These are phyloP conservation scores for Cyberlindnera meyerae DNA, from an alignment of 805 yeast species.

Conservation along the genomic window DNA sequence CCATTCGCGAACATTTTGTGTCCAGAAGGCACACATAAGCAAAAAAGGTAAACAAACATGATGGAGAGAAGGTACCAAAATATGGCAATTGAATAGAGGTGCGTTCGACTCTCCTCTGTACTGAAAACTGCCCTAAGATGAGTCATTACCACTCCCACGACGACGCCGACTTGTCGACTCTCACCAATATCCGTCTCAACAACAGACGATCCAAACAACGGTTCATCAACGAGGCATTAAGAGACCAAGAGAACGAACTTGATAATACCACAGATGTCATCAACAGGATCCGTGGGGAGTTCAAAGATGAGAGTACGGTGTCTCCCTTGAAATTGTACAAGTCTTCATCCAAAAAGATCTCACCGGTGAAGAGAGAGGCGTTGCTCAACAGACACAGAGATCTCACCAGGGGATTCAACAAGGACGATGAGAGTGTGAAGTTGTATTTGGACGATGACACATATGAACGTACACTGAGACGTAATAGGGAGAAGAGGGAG, in stretches of 20 bases:
- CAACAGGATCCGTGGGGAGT: conserved; percentile 1
- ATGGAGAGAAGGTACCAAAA: neutral
- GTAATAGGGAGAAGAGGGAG: conserved; percentile 19
- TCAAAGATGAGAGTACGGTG: conserved; percentile 7
- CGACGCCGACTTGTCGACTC: conserved; percentile 20
- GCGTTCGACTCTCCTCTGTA: neutral
- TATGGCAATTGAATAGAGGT: neutral
- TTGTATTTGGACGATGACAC: conserved; percentile 17
- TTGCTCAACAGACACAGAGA: no score
- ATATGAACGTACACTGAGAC: conserved; percentile 4
- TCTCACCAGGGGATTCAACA: no score
- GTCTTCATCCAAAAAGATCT: no score
- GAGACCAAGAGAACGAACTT: neutral
- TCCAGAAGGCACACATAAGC: no score
- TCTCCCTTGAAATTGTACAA: conserved; percentile 10
- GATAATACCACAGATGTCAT: conserved; percentile 4
- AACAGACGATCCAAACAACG: conserved; percentile 18
- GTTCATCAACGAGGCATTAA: conserved; percentile 4
- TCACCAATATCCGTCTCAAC: conserved; percentile 18
- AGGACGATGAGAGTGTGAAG: no score
- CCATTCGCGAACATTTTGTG: no score
- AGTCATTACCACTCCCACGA: neutral
- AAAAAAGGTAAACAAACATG: neutral
- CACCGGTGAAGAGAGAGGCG: neutral
- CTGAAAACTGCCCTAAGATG: no score